A percentile compares a stretch with the other conserved stretches of the same genome.
phyloP scores from a whole-genome alignment of 495 filamentous ascomycete species.

The Penicillium pancosmium region DNA sequence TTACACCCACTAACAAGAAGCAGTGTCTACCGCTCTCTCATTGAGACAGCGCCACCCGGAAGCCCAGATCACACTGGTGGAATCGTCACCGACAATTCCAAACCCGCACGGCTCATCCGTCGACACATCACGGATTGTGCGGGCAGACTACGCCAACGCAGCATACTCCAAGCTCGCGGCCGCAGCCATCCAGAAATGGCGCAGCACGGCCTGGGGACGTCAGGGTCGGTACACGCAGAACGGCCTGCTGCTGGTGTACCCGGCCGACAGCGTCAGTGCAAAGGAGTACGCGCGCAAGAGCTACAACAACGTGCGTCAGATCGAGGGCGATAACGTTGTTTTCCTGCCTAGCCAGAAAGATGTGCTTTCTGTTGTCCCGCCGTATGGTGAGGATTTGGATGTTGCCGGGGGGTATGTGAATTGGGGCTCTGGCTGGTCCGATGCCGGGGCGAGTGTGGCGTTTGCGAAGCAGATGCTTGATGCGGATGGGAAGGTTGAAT shows the following conservation, averaged over 20 bases:
- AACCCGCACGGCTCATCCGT: slow-evolving; percentile 71
- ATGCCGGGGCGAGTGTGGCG: slow-evolving; percentile 73
- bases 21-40: slow-evolving; percentile 67
- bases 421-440: slow-evolving; percentile 76
- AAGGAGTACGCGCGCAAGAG: slow-evolving; percentile 67
- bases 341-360: slow-evolving; percentile 48
- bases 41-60: slow-evolving; percentile 60
- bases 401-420: slow-evolving; percentile 81
- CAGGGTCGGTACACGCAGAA: slow-evolving; percentile 74
- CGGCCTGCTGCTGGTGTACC: slow-evolving; percentile 70
- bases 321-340: slow-evolving; percentile 49
- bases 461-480: slow-evolving; percentile 68
- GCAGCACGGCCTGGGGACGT: slow-evolving; percentile 60
- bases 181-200: slow-evolving; percentile 71
- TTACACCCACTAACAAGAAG: slow-evolving; percentile 12
- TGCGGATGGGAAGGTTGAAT: slow-evolving; percentile 60
- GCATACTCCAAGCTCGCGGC: slow-evolving; percentile 71
- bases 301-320: slow-evolving; percentile 62
- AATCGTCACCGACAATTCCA: slow-evolving; percentile 67
- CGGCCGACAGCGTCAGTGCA: slow-evolving; percentile 50
- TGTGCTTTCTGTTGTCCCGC: slow-evolving; percentile 45
- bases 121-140: slow-evolving; percentile 77
- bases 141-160: slow-evolving; percentile 77
- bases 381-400: slow-evolving; percentile 47
- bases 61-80: slow-evolving; percentile 67